Conservation (phyloP, 2,329 filamentous ascomycete species). For the Beauveria pseudobassiana region DNA sequence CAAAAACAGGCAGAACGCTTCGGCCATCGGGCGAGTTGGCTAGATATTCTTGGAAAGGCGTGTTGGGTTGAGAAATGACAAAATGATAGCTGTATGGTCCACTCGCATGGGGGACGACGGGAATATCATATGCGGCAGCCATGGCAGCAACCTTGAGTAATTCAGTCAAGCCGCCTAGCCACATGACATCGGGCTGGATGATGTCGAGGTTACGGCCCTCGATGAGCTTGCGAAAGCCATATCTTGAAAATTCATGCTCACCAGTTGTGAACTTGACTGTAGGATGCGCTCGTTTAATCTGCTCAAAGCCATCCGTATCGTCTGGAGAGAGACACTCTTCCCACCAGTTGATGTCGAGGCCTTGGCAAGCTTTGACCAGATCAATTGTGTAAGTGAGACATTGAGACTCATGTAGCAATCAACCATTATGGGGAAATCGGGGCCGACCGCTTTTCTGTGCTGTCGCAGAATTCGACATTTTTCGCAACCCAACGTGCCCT, state of each 20-base stretch:
- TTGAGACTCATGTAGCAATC: conserved; percentile 98
- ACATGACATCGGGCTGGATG: conserved; percentile 95
- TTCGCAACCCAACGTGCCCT: conserved; percentile 70
- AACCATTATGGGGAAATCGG: conserved; percentile 88
- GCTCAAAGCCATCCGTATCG: conserved; percentile 82
- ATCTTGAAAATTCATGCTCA: conserved; percentile 91
- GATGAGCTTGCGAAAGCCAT: conserved; percentile 89
- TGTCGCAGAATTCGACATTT: conserved; percentile 84
- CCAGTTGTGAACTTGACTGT: conserved; percentile 91
- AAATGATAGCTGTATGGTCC: conserved; percentile 96
- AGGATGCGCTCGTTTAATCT: conserved; percentile 86
- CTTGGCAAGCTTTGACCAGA: conserved; percentile 73
- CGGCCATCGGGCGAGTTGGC: conserved; percentile 89
- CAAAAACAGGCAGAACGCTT: conserved; percentile 85
- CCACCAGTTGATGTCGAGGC: conserved; percentile 94
- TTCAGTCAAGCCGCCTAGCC: conserved; percentile 89
- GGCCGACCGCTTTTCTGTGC: conserved; percentile 76
- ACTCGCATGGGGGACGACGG: conserved; percentile 89
- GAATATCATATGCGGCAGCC: conserved; percentile 88
- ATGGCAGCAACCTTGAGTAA: conserved; percentile 82
- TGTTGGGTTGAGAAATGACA: conserved; percentile 86
- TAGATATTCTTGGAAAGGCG: conserved; percentile 91
- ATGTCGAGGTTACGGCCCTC: conserved; percentile 90
- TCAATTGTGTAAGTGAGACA: conserved; percentile 88
- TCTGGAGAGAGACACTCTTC: conserved; percentile 89